Conservation (phyloP, 1,139 yeast species). For the Yarrowia galli region DNA sequence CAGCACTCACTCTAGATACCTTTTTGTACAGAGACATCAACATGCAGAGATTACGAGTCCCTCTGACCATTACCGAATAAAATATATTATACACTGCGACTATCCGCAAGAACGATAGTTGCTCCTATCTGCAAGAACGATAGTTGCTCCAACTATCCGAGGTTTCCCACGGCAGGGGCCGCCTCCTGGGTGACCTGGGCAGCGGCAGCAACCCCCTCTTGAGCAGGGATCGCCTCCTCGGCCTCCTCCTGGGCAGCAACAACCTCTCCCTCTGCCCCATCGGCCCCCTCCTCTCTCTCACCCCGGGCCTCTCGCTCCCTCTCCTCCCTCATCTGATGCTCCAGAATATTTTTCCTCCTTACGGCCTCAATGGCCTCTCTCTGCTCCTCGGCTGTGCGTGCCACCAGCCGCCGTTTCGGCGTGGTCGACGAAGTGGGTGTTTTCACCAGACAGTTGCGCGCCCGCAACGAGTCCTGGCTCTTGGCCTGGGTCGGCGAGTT, state of each 20-base stretch:
- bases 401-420: constrained; percentile 32
- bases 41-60: too few relatives aligned
- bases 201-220: too few relatives aligned
- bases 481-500: constrained; percentile 12
- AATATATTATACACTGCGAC: constrained; percentile 9
- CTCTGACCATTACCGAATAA: constrained; percentile 8
- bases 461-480: constrained; percentile 2
- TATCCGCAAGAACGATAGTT: too few relatives aligned
- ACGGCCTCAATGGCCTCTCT: constrained; percentile 34
- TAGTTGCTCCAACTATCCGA: background rate
- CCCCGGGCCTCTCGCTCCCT: constrained; percentile 9
- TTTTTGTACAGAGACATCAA: too few relatives aligned
- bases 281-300: background rate
- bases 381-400: constrained; percentile 21
- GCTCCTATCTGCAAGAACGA: too few relatives aligned
- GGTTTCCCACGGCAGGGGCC: background rate
- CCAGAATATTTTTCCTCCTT: constrained; percentile 24
- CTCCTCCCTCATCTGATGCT: constrained; percentile 27
- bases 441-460: constrained; percentile 27
- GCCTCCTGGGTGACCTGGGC: background rate
- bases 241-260: background rate
- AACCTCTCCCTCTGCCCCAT: background rate
- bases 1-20: too few relatives aligned
- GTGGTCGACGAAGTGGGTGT: background rate
- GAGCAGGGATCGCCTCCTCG: background rate